Evolutionary conservation across 2,329 filamentous ascomycete species (phyloP), one percentile per base, ranked within the genome.

Genomic region (Rutstroemia sp.): DNA sequence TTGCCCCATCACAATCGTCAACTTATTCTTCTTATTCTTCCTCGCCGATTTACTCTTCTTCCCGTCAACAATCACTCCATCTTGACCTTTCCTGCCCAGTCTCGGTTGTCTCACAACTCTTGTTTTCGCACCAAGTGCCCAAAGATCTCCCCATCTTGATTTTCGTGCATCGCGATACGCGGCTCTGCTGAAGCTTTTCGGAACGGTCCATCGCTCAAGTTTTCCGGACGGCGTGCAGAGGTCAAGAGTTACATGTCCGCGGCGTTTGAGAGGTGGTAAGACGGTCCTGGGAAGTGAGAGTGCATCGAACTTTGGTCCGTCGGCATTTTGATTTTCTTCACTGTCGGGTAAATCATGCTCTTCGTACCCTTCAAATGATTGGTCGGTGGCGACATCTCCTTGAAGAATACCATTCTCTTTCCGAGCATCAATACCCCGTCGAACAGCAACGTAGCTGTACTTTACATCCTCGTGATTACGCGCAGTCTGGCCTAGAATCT

Each of bases 141-240:
- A 99, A 9, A 97, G 76, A 69, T 97, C 94, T 40, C 94, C 94
- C 94, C 92, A 97, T 53, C 75, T 75, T 0, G 87, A 81, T 73
- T 99, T 99, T 60, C 94, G 84, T 38, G 94, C 94, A 69, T 97
- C 94, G 65, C 88, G 89, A 73, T 92, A 97, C 0, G 91, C 91
- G 65, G 87, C 83, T 64, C 81, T 85, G 70, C 86, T 86, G 72
- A 86, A 94, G 58, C 85, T 90, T 64, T 84, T 84, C 1, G 92
- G 89, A 0, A 99, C 86, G 0, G 87, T 94, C 94, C 94, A 99
- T 55, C 94, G 88, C 75, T 99, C 92, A 36, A 96, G 84, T 44
- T 81, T 84, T 34, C 89, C 94, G 0, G 82, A 79, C 0, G 92
- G 87, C 0, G 94, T 97, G 76, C 94, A 99, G 2, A 97, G 70